phyloP scores from a whole-genome alignment of 495 filamentous ascomycete genomes.

The Penicillium odoratum region DNA sequence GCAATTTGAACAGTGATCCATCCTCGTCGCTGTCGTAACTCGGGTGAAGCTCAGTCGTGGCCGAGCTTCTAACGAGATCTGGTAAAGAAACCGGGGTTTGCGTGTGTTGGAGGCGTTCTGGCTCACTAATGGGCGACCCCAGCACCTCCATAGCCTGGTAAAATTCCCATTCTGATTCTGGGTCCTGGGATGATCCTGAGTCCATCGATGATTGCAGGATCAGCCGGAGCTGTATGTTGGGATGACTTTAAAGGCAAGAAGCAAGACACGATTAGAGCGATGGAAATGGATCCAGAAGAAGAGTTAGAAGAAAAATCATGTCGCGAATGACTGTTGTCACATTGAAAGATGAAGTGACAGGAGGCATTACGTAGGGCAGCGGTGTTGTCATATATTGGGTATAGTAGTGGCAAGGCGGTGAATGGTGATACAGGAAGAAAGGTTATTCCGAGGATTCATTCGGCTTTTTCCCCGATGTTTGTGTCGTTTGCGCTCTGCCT shows the following conservation, averaged over 20 bases:
- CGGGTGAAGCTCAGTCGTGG: background rate
- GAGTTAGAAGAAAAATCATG: background rate
- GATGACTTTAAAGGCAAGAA: background rate
- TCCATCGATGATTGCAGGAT: background rate
- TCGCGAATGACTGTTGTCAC: background rate
- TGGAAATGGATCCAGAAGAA: constrained; percentile 1
- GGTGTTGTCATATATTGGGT: background rate
- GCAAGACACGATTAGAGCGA: background rate
- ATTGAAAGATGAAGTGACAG: background rate
- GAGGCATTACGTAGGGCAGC: background rate
- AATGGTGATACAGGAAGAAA: background rate
- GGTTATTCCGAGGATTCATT: background rate
- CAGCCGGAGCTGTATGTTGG: background rate
- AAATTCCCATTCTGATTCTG: background rate
- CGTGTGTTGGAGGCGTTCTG: background rate
- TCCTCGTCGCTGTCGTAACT: background rate
- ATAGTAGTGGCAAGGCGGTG: background rate
- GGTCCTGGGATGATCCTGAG: background rate
- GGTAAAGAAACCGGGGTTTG: background rate
- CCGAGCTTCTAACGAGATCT: background rate
- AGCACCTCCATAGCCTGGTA: background rate
- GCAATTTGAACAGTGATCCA: background rate
- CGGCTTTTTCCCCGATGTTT: background rate
- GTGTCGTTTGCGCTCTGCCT: background rate
- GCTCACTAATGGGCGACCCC: background rate